These are phyloP conservation scores for Tylopilus intermedius DNA, from an alignment of 768 basidiomycete genomes.

Conservation along the genomic window DNA sequence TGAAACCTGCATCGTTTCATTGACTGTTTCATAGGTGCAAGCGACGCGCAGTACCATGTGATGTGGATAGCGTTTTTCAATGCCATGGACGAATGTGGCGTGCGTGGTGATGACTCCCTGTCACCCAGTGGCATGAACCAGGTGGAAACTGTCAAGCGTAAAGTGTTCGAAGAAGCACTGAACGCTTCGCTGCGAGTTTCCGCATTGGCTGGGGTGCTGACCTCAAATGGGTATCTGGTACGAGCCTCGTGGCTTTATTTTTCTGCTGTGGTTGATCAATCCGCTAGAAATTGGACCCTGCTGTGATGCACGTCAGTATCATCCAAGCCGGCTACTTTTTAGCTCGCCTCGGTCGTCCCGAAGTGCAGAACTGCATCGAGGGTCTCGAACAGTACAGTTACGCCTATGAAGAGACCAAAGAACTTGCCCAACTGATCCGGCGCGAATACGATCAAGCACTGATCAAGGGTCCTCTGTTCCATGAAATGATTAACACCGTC, in stretches of 20 bases:
- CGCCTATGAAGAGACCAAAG: slow-evolving; percentile 82
- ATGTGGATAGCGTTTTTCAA: slow-evolving; percentile 85
- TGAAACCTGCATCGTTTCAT: background rate
- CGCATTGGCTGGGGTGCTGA: slow-evolving; percentile 81
- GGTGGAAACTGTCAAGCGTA: slow-evolving; percentile 61
- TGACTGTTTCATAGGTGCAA: slow-evolving; percentile 48
- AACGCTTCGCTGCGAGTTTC: slow-evolving; percentile 85
- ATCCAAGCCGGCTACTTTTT: slow-evolving; percentile 80
- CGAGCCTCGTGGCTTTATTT: slow-evolving; percentile 16
- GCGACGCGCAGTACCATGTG: slow-evolving; percentile 85
- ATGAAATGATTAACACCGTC: slow-evolving; percentile 38
- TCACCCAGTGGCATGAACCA: slow-evolving; percentile 44
- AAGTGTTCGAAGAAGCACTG: slow-evolving; percentile 75
- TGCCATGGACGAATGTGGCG: slow-evolving; percentile 80
- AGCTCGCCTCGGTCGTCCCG: slow-evolving; percentile 76
- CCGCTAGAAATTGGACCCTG: slow-evolving; percentile 69
- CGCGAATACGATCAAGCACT: slow-evolving; percentile 42
- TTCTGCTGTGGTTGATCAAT: slow-evolving; percentile 3
- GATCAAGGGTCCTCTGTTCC: slow-evolving; percentile 34
- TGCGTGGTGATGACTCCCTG: slow-evolving; percentile 58
- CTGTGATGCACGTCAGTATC: slow-evolving; percentile 84
- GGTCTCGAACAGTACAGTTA: slow-evolving; percentile 86
- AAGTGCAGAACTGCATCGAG: slow-evolving; percentile 77
- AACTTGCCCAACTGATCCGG: slow-evolving; percentile 65
- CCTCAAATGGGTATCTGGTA: slow-evolving; percentile 83